Conservation (phyloP, 2,329 filamentous ascomycete genomes). For the Colletotrichum limetticola region DNA sequence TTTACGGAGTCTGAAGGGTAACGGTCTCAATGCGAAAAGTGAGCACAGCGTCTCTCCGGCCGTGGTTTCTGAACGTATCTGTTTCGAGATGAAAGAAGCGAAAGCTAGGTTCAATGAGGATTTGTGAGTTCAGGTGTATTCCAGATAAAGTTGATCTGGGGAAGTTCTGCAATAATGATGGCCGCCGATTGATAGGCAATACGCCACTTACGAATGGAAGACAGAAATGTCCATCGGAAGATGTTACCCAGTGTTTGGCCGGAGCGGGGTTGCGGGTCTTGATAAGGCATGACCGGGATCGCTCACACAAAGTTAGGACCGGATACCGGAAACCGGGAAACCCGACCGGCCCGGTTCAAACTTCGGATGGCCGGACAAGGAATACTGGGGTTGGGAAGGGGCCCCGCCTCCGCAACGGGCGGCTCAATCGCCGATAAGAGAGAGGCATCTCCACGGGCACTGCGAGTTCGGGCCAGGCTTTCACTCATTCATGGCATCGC, state of each 20-base stretch:
- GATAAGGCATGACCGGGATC: conserved; percentile 32
- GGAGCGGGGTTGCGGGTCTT: conserved; percentile 29
- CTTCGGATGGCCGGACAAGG: conserved; percentile 1
- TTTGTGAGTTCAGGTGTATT: not conserved
- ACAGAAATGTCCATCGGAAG: conserved; percentile 23
- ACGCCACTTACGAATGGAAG: conserved; percentile 13
- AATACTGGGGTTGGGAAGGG: too few relatives aligned
- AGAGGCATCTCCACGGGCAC: not conserved
- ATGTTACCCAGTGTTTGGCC: not conserved
- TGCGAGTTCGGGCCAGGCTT: not conserved
- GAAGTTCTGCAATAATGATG: not conserved
- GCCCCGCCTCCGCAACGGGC: not conserved
- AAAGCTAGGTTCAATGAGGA: not conserved
- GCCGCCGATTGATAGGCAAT: conserved; percentile 13
- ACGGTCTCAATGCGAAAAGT: not conserved
- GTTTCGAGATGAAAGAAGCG: not conserved
- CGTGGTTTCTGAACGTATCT: not conserved
- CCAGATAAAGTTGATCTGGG: not conserved
- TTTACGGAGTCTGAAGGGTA: not conserved
- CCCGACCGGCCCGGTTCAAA: conserved; percentile 26
- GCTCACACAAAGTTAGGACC: conserved; percentile 15
- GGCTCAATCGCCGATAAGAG: not conserved
- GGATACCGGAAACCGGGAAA: conserved; percentile 23
- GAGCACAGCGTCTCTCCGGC: not conserved
- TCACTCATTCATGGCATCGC: not conserved